Evolutionary conservation across 192 early-diverging fungal species (phyloP).

Genomic region (Backusella macrospora): DNA sequence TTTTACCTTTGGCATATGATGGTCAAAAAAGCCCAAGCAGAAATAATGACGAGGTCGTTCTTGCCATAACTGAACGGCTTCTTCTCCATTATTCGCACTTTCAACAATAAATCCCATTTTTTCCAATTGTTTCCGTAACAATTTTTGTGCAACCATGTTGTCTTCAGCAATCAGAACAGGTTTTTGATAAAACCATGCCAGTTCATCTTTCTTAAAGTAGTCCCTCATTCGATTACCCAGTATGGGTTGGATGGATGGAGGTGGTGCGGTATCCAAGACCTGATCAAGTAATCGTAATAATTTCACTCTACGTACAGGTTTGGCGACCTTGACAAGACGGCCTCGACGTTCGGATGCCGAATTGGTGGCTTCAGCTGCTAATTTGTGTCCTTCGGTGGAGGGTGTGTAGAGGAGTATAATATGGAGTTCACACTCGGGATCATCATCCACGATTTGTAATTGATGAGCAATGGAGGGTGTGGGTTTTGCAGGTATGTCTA

Average conservation of each 20-base stretch:
- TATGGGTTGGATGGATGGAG: slow-evolving; percentile 30
- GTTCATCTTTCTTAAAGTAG: slow-evolving; percentile 43
- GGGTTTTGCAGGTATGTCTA: slow-evolving; percentile 30
- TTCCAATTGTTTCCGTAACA: slow-evolving; percentile 45
- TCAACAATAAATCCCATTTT: slow-evolving; percentile 50
- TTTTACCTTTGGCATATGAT: slow-evolving; percentile 55
- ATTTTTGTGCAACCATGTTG: slow-evolving; percentile 49
- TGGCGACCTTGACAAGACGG: slow-evolving; percentile 42
- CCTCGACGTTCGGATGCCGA: slow-evolving; percentile 23
- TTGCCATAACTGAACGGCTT: slow-evolving; percentile 44
- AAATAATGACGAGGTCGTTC: slow-evolving; percentile 44
- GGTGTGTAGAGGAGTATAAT: slow-evolving; percentile 33
- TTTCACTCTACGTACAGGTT: slow-evolving; percentile 48
- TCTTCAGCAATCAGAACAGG: slow-evolving; percentile 57
- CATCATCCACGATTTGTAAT: slow-evolving; percentile 29
- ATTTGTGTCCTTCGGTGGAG: slow-evolving; percentile 31
- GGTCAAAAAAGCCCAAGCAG: slow-evolving; percentile 53
- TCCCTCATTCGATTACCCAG: slow-evolving; percentile 37
- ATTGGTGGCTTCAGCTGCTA: slow-evolving; percentile 29
- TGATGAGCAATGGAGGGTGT: slow-evolving; percentile 25
- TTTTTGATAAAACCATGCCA: slow-evolving; percentile 39
- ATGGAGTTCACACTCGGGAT: slow-evolving; percentile 30
- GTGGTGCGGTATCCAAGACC: slow-evolving; percentile 28
- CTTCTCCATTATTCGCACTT: slow-evolving; percentile 52
- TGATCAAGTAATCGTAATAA: slow-evolving; percentile 46